These are phyloP conservation scores for Aspergillus sp. DNA, from an alignment of 2,329 filamentous ascomycete genomes.

Conservation along the genomic window DNA sequence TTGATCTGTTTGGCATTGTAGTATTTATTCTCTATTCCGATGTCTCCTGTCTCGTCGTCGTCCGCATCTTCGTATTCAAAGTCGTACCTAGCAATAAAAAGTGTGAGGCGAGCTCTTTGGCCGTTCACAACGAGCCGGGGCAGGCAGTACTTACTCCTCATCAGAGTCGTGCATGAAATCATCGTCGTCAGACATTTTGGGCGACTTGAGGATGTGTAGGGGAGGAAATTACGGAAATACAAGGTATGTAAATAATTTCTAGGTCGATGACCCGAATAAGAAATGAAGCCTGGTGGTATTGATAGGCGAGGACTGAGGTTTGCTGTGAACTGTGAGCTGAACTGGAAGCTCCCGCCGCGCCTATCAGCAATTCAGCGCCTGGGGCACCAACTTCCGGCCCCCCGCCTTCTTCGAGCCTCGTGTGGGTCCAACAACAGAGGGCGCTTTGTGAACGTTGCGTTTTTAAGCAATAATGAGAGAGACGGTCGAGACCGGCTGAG, in stretches of 20 bases:
- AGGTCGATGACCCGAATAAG: not conserved
- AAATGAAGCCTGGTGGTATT: not conserved
- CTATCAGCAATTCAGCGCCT: not conserved
- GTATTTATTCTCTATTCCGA: slow-evolving; percentile 99
- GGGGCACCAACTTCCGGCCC: not conserved
- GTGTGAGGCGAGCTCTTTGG: slow-evolving; percentile 17
- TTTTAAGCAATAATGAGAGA: not conserved
- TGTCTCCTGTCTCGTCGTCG: slow-evolving; percentile 81
- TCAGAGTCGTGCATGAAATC: slow-evolving; percentile 94
- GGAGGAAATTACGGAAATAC: not conserved
- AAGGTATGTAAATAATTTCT: not conserved
- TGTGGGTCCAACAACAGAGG: not conserved
- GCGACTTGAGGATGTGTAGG: not conserved
- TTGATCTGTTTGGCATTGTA: slow-evolving; percentile 99
- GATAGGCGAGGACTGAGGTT: not conserved
- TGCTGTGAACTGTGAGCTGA: not conserved
- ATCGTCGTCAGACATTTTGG: slow-evolving; percentile 74
- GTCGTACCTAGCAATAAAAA: slow-evolving; percentile 65
- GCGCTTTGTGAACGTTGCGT: not conserved
- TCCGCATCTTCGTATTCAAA: slow-evolving; percentile 97
- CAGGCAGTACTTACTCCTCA: slow-evolving; percentile 64
- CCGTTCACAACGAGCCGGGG: not conserved
- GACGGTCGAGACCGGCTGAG: not conserved
- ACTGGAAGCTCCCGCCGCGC: not conserved
- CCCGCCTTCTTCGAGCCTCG: slow-evolving; percentile 4